phyloP scores from a whole-genome alignment of 768 basidiomycete genomes.

The Agaricus sinodeliciosus region DNA sequence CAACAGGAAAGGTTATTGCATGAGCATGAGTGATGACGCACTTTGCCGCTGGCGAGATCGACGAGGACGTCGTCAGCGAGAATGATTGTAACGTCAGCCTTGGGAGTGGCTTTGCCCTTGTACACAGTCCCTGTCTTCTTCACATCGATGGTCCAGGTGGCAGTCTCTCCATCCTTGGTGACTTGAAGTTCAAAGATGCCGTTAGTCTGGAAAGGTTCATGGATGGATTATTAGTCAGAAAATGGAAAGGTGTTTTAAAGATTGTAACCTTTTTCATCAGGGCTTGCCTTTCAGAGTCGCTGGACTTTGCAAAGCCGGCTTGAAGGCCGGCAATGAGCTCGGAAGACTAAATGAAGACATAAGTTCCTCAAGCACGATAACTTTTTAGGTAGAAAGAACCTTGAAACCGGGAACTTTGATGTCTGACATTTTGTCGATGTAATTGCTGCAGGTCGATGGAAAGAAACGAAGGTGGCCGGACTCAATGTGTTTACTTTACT shows the following conservation, averaged over 20 bases:
- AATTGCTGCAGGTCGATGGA: constrained; percentile 1
- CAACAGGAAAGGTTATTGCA: neutral
- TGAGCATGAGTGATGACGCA: constrained; percentile 19
- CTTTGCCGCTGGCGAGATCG: constrained; percentile 70
- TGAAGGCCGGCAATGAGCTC: constrained; percentile 52
- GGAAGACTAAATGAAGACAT: constrained; percentile 46
- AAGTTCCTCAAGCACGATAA: neutral
- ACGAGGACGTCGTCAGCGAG: constrained; percentile 71
- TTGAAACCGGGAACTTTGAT: constrained; percentile 73
- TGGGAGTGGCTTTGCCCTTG: constrained; percentile 66
- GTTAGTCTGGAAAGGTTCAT: constrained; percentile 50
- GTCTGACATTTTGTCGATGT: constrained; percentile 47
- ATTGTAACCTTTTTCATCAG: constrained; percentile 67
- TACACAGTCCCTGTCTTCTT: constrained; percentile 77
- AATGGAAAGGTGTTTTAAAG: neutral
- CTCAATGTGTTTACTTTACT: neutral
- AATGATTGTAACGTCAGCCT: constrained; percentile 79
- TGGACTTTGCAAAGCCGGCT: constrained; percentile 43
- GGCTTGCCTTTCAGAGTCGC: constrained; percentile 54
- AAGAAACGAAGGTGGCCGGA: neutral
- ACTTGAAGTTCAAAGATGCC: constrained; percentile 85
- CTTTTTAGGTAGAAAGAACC: constrained; percentile 25
- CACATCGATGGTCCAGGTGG: constrained; percentile 87
- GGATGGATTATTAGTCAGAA: neutral
- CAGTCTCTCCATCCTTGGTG: constrained; percentile 63